Base-by-base conservation (phyloP, 2,329 filamentous ascomycete species). In the Tolypocladium amazonense region DNA sequence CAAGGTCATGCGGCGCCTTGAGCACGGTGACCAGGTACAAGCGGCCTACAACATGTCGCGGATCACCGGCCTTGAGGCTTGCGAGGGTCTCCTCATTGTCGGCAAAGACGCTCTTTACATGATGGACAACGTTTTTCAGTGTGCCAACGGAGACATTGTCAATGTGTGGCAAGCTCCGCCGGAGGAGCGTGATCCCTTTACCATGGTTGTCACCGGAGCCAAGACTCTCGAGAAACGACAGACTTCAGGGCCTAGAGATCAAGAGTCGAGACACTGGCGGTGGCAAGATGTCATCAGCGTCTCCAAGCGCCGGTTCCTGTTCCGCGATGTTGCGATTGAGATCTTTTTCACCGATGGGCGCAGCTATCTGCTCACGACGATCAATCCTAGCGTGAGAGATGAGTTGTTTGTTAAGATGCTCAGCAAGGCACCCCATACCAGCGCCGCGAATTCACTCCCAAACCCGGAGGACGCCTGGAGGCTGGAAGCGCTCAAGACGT, bases 331-430 rank as follows among this genome's bases (percentile, higher is more conserved):
- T 15, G 92, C 91, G 0, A 86, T 97, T n/a, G 94, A 99, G 70
- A 84, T 97, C 2, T 99, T 99, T 76, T 99, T 99, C 71, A 92
- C 92, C 0, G 95, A 99, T 70, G 94, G 94, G 1, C 88, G 92
- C 59, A 99, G 94, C 75, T 99, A 97, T 71, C 80, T 99, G 20
- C 75, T 99, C 60, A 97, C 93, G 0, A 87, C 92, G 3, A 88
- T 92, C 60, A 91, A 88, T 41, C 81, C 88, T 0, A 75, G 77
- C 38, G 78, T 86, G 43, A 84, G 94, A 62, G 91, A 99, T 69
- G 89, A 93, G 60, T 79, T 99, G 3, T 92, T 90, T 65, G 79
- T 81, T 20, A 90, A 88, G 64, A 84, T 99, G 57, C 81, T 87
- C 27, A 81, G 79, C 62, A 92, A 92, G 72, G 91, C 92, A 7